Base-by-base conservation (phyloP, 106 monocot genomes). In the Hemerocallis citrina region DNA sequence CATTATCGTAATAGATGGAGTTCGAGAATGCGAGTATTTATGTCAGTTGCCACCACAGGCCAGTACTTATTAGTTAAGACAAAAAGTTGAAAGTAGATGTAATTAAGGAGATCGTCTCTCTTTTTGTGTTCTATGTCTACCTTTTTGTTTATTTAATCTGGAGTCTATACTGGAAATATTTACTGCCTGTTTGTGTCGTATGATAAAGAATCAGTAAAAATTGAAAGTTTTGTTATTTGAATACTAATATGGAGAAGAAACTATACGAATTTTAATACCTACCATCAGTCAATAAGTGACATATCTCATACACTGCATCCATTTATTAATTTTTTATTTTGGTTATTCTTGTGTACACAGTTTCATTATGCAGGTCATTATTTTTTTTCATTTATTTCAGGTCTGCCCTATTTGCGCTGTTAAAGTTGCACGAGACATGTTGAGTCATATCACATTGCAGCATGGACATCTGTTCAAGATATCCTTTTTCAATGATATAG, bases 381-480 rank as follows among this genome's bases (percentile, higher is more conserved):
- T 6, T 40, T 39, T 27, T 42, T 67, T 41, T 34, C 43, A 25
- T 33, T 61, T 34, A 11, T 70, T 76, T 72, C 68, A 94, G 94
- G 70, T 80, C 19, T 94, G 94, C 57, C 85, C 94, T 38, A 78
- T 94, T 45, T 94, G 94, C 62, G 79, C 74, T 41, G 70, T 68
- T 32, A 94, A 86, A 74, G 57, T 94, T 71, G 22, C 79, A 30
- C 62, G 83, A 45, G 94, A 94, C 61, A 79, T 94, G 82, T 61
- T 94, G 57, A 85, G 72, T 66, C 94, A 94, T 75, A 80, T 94
- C 40, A 89, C 80, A 16, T 3, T 76, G 61, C 94, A 89, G 60
- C 94, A 94, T 78, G 85, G 84, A 17, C 79, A 94, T 52, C 68
- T 81, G 31, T 81, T 78, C 36, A 94, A 86, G 78, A 82, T 94